phyloP scores from a whole-genome alignment of 768 basidiomycete species.

The Mrakia frigida region DNA sequence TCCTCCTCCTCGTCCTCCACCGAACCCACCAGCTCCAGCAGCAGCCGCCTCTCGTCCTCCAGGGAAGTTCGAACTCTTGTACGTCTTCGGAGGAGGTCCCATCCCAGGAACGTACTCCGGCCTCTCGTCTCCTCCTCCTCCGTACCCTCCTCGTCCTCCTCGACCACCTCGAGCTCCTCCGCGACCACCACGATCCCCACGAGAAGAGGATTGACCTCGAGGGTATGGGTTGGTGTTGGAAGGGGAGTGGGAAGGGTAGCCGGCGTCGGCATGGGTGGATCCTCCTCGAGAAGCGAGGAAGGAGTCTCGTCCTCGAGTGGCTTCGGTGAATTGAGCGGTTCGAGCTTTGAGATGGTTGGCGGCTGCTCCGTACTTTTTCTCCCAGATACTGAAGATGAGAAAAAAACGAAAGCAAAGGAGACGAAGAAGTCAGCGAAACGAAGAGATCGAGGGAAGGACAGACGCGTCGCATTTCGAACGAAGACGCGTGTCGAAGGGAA shows the following conservation, averaged over 20 bases:
- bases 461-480: too few species aligned
- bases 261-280: conserved; percentile 1
- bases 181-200: not conserved
- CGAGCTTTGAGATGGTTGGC: conserved; percentile 83
- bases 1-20: not conserved
- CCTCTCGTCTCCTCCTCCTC: not conserved
- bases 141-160: conserved; percentile 27
- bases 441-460: not conserved
- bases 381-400: conserved; percentile 71
- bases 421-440: not conserved
- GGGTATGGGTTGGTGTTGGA: conserved; percentile 10
- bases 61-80: not conserved
- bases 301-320: conserved; percentile 15
- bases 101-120: conserved; percentile 7
- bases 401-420: not conserved
- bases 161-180: conserved; percentile 25
- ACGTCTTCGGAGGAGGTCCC: conserved; percentile 12
- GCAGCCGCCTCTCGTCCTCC: not conserved
- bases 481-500: not conserved
- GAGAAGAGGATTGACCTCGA: not conserved
- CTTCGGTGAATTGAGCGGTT: conserved; percentile 25
- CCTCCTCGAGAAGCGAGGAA: conserved; percentile 12
- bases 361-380: conserved; percentile 85
- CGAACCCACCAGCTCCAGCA: conserved; percentile 10
- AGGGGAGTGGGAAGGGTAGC: not conserved